Evolutionary conservation across 352 stramenopile species (phyloP).

Genomic region (Phytopythium boreale): DNA sequence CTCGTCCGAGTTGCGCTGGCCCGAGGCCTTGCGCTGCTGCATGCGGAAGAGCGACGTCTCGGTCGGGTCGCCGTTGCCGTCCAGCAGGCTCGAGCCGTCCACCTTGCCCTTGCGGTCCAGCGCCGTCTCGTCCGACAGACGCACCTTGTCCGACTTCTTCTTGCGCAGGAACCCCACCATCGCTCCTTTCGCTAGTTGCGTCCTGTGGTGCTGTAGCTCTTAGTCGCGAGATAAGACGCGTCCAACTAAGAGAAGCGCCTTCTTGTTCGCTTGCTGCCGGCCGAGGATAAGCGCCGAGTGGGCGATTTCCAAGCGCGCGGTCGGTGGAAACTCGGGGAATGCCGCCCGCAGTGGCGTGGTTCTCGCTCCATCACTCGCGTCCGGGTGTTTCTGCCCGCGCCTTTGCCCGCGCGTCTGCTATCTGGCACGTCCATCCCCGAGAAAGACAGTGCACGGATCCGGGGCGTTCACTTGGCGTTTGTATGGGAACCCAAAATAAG

Average conservation of each 20-base stretch:
- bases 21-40: conserved; percentile 31
- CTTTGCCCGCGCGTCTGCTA: not conserved
- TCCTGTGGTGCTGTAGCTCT: no score
- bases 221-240: no score
- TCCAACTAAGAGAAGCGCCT: no score
- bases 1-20: conserved; percentile 57
- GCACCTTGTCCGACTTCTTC: conserved; percentile 77
- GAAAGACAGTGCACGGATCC: conserved; percentile 6
- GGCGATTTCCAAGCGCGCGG: not conserved
- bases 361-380: not conserved
- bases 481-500: conserved; percentile 6
- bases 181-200: no score
- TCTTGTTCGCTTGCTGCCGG: no score
- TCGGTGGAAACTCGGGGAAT: conserved; percentile 2
- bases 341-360: not conserved
- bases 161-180: conserved; percentile 86
- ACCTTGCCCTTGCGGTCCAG: conserved; percentile 85
- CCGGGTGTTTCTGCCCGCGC: not conserved
- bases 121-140: conserved; percentile 66
- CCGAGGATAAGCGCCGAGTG: no score
- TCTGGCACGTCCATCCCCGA: not conserved
- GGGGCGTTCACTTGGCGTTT: not conserved
- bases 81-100: conserved; percentile 76
- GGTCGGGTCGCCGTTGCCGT: conserved; percentile 79
- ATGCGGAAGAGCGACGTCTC: conserved; percentile 67